These are phyloP conservation scores for Hypoxylon cercidicola DNA, from an alignment of 495 filamentous ascomycete genomes.

Conservation along the genomic window DNA sequence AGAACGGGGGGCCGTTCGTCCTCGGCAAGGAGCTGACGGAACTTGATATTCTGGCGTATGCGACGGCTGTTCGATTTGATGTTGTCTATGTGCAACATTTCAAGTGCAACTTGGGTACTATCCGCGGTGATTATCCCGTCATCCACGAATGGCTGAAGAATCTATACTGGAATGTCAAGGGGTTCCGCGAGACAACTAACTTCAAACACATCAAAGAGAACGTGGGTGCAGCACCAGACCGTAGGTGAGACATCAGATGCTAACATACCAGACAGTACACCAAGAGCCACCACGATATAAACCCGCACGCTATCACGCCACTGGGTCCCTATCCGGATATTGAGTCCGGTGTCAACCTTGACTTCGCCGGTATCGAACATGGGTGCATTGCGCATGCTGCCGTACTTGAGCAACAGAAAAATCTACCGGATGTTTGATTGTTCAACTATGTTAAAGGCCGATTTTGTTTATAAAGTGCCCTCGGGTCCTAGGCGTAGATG, in stretches of 20 bases:
- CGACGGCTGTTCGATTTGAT: slow-evolving; percentile 75
- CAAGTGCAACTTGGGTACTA: slow-evolving; percentile 75
- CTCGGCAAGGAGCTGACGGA: slow-evolving; percentile 74
- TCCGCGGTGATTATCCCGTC: slow-evolving; percentile 74
- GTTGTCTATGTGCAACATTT: slow-evolving; percentile 75
- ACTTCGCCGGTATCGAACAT: slow-evolving; percentile 26
- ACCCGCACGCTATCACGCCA: slow-evolving; percentile 71
- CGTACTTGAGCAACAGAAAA: slow-evolving; percentile 32
- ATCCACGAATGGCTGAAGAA: slow-evolving; percentile 75
- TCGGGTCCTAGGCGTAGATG: background rate
- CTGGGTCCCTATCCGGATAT: slow-evolving; percentile 73
- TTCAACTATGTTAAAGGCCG: background rate
- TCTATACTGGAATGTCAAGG: slow-evolving; percentile 76
- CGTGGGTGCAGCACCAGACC: slow-evolving; percentile 10
- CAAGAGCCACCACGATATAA: slow-evolving; percentile 65
- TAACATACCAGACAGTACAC: slow-evolving; percentile 53
- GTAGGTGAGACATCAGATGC: background rate
- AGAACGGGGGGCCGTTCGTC: slow-evolving; percentile 65
- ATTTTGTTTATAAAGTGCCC: background rate
- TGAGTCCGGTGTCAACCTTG: slow-evolving; percentile 38
- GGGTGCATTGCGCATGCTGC: slow-evolving; percentile 25
- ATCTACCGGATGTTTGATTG: slow-evolving; percentile 17
- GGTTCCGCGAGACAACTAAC: slow-evolving; percentile 75
- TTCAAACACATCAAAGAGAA: slow-evolving; percentile 71
- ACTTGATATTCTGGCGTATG: slow-evolving; percentile 69